Evolutionary conservation across 2,329 filamentous ascomycete species (phyloP), one percentile per base, ranked within the genome.

Genomic region (Escovopsis sp.): DNA sequence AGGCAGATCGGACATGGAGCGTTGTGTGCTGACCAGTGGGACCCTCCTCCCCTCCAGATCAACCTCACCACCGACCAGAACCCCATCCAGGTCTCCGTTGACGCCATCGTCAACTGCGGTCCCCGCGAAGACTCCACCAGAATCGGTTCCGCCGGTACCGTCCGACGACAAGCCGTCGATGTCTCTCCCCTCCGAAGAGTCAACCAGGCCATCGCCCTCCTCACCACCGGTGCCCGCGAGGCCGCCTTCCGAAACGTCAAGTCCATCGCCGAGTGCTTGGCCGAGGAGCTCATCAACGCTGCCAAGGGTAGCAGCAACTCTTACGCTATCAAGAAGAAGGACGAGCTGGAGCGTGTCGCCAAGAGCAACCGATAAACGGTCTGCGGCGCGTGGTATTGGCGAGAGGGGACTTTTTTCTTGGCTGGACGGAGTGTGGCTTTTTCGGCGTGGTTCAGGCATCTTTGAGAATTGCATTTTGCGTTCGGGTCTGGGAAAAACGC

Each of bases 41-140:
- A 35, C 39, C 48, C 27, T 11, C 27, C 11, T 30, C 7, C 27
- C 36, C 32, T 44, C 45, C 45, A 95, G 89, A 87, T 98, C 72
- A 88, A 96, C 84, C 88, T 98, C 74, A 96, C 96, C 87, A 96
- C 93, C 79, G 91, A 98, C 79, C 91, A 96, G 78, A 98, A 98
- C 84, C 91, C 91, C 65, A 93, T 98, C 77, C 91, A 98, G 78
- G 81, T 98, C 64, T 88, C 89, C 64, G 91, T 98, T 62, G 91
- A 98, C 64, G 91, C 91, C 68, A 95, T 98, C 58, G 91, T 96
- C 81, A 98, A 98, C 86, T 98, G 91, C 76, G 91, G 91, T 67
- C 91, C 91, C 70, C 89, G 91, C 68, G 91, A 98, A 89, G 91
- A 98, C 78, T 88, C 81, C 70, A 98, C 91, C 73, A 85, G 91